A percentile compares a stretch with the other conserved stretches of the same genome.
phyloP scores from a whole-genome alignment of 495 filamentous ascomycete species.

The Collariella sp. region DNA sequence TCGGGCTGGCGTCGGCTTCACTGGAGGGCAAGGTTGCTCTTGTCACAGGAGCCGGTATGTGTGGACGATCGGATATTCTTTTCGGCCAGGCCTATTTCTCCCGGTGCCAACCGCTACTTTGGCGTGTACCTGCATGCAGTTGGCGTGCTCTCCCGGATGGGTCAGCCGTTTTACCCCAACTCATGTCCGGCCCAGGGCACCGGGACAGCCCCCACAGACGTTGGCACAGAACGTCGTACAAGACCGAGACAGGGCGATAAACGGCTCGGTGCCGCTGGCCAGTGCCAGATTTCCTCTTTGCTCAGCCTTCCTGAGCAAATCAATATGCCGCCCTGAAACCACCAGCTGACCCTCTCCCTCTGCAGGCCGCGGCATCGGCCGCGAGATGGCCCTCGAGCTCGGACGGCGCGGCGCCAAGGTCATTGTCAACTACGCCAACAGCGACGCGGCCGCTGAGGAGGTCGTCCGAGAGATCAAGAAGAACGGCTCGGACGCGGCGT shows the following conservation, averaged over 20 bases:
- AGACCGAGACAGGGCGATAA: not conserved
- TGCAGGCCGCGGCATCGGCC: constrained; percentile 62
- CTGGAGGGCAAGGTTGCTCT: constrained; percentile 45
- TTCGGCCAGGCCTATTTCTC: not conserved
- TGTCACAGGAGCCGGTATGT: constrained; percentile 39
- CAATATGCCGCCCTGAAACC: not conserved
- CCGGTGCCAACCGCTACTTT: not conserved
- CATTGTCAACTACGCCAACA: constrained; percentile 69
- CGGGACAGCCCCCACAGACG: constrained; percentile 1
- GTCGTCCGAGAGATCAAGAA: constrained; percentile 53
- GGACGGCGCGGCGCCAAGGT: constrained; percentile 65
- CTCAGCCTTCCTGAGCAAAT: not conserved
- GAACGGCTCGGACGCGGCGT: constrained; percentile 49
- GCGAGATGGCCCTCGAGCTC: constrained; percentile 69
- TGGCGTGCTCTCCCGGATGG: constrained; percentile 9
- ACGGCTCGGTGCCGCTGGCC: not conserved
- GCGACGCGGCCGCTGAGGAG: constrained; percentile 50
- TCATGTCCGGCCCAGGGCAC: constrained; percentile 25
- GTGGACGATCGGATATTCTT: constrained; percentile 2
- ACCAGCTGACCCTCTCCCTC: not conserved
- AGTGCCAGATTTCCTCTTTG: not conserved
- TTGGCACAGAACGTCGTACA: not conserved
- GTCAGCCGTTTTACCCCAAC: constrained; percentile 27
- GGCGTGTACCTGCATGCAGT: not conserved
- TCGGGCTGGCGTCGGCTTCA: constrained; percentile 41